Percentiles rank a stretch among this genome's conserved stretches.
phyloP scores from a whole-genome alignment of 73 alveolate species.

The Symbiodinium pilosum region DNA sequence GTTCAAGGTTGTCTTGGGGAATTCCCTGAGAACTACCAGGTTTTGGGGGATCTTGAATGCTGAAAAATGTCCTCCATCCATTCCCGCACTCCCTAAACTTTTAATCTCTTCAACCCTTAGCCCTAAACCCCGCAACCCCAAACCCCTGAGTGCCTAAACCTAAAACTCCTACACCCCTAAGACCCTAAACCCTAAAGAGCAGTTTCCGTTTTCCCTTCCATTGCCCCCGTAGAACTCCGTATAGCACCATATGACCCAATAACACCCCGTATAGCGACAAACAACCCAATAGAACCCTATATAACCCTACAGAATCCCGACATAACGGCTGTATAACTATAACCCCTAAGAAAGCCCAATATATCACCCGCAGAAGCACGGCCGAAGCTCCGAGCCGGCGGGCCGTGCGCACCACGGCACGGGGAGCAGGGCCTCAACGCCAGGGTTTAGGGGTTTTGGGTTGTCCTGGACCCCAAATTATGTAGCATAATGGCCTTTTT shows the following conservation, averaged over 20 bases:
- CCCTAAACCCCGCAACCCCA: background rate
- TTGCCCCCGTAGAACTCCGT: background rate
- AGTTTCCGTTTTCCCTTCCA: background rate
- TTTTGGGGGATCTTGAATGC: no score
- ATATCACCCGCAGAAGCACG: no score
- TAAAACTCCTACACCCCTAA: no score
- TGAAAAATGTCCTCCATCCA: no score
- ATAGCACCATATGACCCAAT: background rate
- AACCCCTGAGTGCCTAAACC: background rate
- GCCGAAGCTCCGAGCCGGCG: background rate
- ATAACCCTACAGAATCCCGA: background rate
- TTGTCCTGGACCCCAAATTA: no score
- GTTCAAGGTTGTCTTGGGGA: no score
- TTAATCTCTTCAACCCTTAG: background rate
- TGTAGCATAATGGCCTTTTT: no score
- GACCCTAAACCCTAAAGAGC: background rate
- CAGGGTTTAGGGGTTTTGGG: no score
- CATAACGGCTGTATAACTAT: background rate
- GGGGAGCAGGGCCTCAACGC: background rate
- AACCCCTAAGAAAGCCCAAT: background rate
- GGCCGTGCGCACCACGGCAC: background rate
- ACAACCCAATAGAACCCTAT: background rate
- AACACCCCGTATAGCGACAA: background rate
- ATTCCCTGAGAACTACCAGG: no score
- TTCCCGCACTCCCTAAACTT: background rate